phyloP scores from a whole-genome alignment of 345 rosid genomes.

The Aquilaria malaccensis region DNA sequence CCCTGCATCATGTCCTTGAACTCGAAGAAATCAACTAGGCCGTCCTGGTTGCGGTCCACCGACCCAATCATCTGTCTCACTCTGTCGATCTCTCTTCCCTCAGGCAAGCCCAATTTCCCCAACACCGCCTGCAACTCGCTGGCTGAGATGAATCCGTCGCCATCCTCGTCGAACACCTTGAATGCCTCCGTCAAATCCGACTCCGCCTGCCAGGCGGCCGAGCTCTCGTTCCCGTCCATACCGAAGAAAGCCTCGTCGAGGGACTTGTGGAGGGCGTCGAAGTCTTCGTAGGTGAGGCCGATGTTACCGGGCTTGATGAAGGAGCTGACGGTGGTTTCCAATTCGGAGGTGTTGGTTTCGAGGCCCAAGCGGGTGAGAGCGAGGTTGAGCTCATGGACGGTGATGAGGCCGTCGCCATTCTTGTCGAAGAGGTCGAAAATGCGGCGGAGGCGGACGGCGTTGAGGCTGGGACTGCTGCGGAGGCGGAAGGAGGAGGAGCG shows the following conservation, averaged over 20 bases:
- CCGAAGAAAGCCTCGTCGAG: not conserved
- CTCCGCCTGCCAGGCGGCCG: slow-evolving; percentile 32
- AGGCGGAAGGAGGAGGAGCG: slow-evolving; percentile 42
- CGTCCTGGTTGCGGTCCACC: slow-evolving; percentile 70
- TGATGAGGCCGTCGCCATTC: not conserved
- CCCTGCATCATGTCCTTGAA: slow-evolving; percentile 86
- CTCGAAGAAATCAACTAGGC: slow-evolving; percentile 75
- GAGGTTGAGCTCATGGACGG: not conserved
- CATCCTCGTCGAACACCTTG: slow-evolving; percentile 83
- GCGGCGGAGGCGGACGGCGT: slow-evolving; percentile 20
- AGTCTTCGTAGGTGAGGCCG: not conserved
- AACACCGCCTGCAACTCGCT: slow-evolving; percentile 59
- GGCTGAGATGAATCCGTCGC: slow-evolving; percentile 81
- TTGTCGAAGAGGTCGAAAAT: not conserved
- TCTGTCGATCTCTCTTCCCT: slow-evolving; percentile 57
- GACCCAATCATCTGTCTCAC: slow-evolving; percentile 75
- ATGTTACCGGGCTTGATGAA: not conserved
- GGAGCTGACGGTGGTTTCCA: not conserved
- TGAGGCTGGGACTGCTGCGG: slow-evolving; percentile 23
- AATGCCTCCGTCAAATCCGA: slow-evolving; percentile 72
- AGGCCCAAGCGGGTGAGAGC: not conserved
- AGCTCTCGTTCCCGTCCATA: not conserved
- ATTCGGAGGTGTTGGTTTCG: not conserved
- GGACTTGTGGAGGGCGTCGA: not conserved
- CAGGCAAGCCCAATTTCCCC: slow-evolving; percentile 56